A percentile compares a stretch with the other conserved stretches of the same genome.
Conservation (phyloP, 768 basidiomycete genomes). For the Suillus paluster region DNA sequence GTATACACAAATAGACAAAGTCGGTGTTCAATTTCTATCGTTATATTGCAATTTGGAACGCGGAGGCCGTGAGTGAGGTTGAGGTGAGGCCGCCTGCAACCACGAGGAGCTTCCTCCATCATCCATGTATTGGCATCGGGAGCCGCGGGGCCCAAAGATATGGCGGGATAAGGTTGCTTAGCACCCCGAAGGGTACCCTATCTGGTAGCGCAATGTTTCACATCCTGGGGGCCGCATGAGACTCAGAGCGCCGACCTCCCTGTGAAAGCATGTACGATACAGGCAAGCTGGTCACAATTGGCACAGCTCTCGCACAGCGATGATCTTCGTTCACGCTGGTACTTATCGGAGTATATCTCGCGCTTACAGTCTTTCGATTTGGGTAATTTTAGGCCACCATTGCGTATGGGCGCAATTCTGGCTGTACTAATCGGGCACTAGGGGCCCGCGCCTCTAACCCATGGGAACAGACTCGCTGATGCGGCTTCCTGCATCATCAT, state of each 20-base stretch:
- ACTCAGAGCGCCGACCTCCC: background rate
- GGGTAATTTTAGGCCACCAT: constrained; percentile 10
- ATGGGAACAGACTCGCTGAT: constrained; percentile 1
- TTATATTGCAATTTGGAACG: background rate
- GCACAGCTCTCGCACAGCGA: background rate
- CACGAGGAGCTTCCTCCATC: background rate
- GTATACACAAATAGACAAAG: background rate
- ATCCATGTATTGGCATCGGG: background rate
- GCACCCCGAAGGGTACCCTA: background rate
- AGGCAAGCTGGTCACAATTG: background rate
- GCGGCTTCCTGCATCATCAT: too few relatives aligned
- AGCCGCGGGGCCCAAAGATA: background rate
- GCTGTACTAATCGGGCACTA: background rate
- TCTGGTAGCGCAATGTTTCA: background rate
- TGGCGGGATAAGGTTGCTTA: background rate
- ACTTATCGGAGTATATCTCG: constrained; percentile 5
- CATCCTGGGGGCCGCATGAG: background rate
- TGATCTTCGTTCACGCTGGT: background rate
- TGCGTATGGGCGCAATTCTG: background rate
- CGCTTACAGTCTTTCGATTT: background rate
- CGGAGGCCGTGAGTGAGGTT: background rate
- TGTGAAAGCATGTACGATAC: background rate
- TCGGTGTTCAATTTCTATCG: background rate
- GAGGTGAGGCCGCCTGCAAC: background rate
- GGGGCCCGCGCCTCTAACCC: background rate